Conservation (phyloP, 176 grass and related monocot species). For the Musa troglodytarum region DNA sequence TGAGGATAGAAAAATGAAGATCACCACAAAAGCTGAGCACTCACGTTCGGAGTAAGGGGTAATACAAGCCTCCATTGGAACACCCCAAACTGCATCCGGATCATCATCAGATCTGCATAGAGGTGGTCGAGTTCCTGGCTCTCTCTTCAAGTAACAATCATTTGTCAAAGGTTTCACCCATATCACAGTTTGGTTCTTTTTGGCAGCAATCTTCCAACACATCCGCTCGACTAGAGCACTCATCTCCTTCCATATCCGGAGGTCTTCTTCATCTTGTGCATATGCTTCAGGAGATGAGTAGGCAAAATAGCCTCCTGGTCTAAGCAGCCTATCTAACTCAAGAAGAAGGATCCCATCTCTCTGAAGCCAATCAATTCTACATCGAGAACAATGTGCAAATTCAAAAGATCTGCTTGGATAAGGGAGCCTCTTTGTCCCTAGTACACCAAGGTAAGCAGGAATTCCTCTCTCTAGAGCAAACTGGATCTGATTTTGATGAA, state of each 20-base stretch:
- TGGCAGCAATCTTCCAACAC: constrained; percentile 93
- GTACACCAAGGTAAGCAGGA: constrained; percentile 91
- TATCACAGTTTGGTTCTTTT: constrained; percentile 97
- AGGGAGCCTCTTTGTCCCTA: constrained; percentile 92
- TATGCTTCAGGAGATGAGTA: constrained; percentile 99
- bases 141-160: constrained; percentile 84
- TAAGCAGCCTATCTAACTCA: constrained; percentile 90
- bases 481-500: constrained; percentile 99
- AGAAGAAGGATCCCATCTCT: constrained; percentile 91
- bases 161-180: constrained; percentile 98
- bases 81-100: constrained; percentile 88
- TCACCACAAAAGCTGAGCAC: constrained; percentile 13
- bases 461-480: constrained; percentile 99
- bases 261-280: constrained; percentile 95
- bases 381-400: constrained; percentile 95
- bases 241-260: constrained; percentile 93
- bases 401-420: constrained; percentile 97
- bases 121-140: constrained; percentile 57
- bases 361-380: constrained; percentile 97
- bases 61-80: constrained; percentile 88
- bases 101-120: constrained; percentile 75
- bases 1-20: background rate
- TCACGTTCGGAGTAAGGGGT: constrained; percentile 79
- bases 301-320: constrained; percentile 93
- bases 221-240: constrained; percentile 89